A percentile compares a stretch with the other conserved stretches of the same genome.
Conservation (phyloP, 2,329 filamentous ascomycete genomes). For the Aspergillus sp. region DNA sequence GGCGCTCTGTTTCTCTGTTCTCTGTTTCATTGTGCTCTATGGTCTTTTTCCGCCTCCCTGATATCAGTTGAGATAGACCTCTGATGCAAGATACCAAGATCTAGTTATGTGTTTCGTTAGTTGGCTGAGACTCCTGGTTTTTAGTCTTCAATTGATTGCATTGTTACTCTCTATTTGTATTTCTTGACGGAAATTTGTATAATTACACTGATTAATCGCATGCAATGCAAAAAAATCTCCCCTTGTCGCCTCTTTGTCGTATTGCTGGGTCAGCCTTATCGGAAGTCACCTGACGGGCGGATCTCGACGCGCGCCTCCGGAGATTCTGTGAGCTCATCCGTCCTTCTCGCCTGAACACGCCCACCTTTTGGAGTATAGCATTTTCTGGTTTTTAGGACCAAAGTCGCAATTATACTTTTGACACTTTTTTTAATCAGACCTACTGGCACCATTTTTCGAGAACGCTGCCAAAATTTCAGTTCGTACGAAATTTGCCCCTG, state of each 20-base stretch:
- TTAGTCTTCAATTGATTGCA: constrained; percentile 11
- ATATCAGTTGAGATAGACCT: constrained; percentile 39
- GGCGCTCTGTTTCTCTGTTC: constrained; percentile 35
- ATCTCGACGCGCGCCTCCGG: constrained; percentile 33
- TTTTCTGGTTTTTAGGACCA: constrained; percentile 2
- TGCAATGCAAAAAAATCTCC: not conserved
- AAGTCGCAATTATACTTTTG: not conserved
- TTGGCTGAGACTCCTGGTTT: constrained; percentile 12
- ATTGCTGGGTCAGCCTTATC: constrained; percentile 13
- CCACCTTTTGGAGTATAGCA: constrained; percentile 12
- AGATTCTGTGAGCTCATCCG: constrained; percentile 30
- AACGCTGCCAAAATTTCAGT: not conserved
- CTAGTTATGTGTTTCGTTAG: constrained; percentile 31
- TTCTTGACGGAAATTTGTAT: not conserved
- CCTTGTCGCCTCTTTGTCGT: not conserved
- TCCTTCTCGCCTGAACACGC: constrained; percentile 26
- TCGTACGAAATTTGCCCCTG: constrained; percentile 13
- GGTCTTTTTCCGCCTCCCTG: constrained; percentile 25
- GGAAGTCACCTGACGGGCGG: constrained; percentile 30
- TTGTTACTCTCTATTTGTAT: not conserved
- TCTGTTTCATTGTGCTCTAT: constrained; percentile 29
- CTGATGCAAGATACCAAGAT: constrained; percentile 44
- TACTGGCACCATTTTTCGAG: not conserved
- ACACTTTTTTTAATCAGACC: not conserved
- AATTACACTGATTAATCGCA: not conserved